Evolutionary conservation across 768 basidiomycete genomes (phyloP), one percentile per base, ranked within the genome.

Genomic region (Kwoniella heveanensis): DNA sequence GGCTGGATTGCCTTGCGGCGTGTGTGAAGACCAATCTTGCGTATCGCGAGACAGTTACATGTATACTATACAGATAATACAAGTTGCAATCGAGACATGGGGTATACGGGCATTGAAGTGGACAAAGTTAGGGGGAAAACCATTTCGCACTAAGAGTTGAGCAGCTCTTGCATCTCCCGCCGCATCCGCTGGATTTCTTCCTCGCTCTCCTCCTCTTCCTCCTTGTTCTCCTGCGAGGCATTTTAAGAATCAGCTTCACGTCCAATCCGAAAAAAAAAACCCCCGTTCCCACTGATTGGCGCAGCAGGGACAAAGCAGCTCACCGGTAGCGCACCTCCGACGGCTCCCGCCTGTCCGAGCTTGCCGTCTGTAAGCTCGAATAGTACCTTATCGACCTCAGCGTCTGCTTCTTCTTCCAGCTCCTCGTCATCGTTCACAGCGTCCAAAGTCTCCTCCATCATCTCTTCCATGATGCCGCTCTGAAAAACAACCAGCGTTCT

Each of bases 391-490:
- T 99, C 96, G 10, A 99, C 91, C 77, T 99, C 96, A 12, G 87
- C 91, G 72, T 97, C 93, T 3, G 96, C 96, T 81, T 99, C 96
- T 69, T 94, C 93, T 73, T 92, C 91, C 29, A 98, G 80, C 70
- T 94, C 95, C 67, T 95, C 93, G 48, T 96, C 94, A 52, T 95
- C 92, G 3, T 94, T 92, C 80, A 92, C 83, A 10, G 69, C 62
- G 51, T 92, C 89, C 25, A 99, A 82, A 48, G 88, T 91, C 71
- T 96, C 94, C 64, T 93, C 92, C 57, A 99, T 82, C 96, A 98
- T 98, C 79, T 99, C 96, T 71, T 92, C 91, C 86, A 98, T 88
- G 66, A 99, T 91, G 1, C 96, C 96, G 32, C 93, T 92, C 94
- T 97, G 69, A 0, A 15, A 61, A 21, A 61, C 51, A 25, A 30